Percentiles rank a stretch among this genome's conserved stretches.
These are phyloP conservation scores for Suillus paluster DNA, from an alignment of 768 basidiomycete genomes.

Conservation along the genomic window DNA sequence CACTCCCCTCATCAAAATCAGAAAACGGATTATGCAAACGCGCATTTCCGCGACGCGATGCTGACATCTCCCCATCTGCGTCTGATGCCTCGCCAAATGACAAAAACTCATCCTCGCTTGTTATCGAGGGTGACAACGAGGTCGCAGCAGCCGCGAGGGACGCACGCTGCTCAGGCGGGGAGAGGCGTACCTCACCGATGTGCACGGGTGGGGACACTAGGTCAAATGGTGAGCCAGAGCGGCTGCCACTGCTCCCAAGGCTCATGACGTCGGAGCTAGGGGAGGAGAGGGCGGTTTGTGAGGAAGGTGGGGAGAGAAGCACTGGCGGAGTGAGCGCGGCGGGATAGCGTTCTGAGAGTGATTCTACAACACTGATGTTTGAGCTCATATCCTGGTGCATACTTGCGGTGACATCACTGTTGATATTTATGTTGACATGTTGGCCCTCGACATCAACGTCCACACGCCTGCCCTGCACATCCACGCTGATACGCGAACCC, in stretches of 20 bases:
- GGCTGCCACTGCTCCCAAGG: background rate
- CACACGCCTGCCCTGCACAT: background rate
- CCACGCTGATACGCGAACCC: background rate
- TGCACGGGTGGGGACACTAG: background rate
- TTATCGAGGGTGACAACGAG: background rate
- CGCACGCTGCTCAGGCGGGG: background rate
- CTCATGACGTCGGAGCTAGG: background rate
- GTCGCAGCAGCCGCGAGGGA: background rate
- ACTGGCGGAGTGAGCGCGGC: slow-evolving; percentile 32
- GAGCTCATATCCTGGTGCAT: background rate
- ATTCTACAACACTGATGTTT: slow-evolving; percentile 21
- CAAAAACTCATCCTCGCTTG: background rate
- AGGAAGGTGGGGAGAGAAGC: slow-evolving; percentile 28
- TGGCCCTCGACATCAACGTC: slow-evolving; percentile 3
- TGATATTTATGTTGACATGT: background rate
- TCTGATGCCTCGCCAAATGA: background rate
- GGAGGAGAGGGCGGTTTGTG: slow-evolving; percentile 16
- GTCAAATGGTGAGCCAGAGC: background rate
- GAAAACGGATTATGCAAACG: background rate
- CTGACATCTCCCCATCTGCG: background rate
- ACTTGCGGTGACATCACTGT: background rate
- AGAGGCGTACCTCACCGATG: background rate
- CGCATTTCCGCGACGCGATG: background rate
- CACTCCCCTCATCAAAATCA: background rate
- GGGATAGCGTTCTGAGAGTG: slow-evolving; percentile 37